Conservation (phyloP, 345 rosid species). For the Cochlearia excelsa region DNA sequence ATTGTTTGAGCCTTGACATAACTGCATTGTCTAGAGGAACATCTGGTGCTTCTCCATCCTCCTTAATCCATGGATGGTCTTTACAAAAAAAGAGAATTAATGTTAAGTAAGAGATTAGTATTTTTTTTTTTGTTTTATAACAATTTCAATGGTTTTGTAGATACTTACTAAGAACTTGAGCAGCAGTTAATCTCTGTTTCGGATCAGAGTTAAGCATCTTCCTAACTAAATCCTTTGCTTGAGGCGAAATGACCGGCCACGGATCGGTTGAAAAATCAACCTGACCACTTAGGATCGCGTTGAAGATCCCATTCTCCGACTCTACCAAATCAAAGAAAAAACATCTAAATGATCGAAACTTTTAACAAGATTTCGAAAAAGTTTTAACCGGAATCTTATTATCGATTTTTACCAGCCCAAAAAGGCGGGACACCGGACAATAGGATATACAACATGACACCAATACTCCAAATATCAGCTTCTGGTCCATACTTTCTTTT, state of each 20-base stretch:
- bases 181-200: slow-evolving; percentile 76
- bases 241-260: slow-evolving; percentile 88
- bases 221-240: slow-evolving; percentile 84
- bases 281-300: slow-evolving; percentile 74
- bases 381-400: too few species aligned
- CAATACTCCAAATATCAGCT: too few species aligned
- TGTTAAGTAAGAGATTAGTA: neutral
- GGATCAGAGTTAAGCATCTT: slow-evolving; percentile 91
- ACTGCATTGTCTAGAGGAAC: too few species aligned
- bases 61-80: slow-evolving; percentile 81
- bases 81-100: neutral
- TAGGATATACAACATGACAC: slow-evolving; percentile 75
- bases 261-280: slow-evolving; percentile 84
- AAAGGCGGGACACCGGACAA: slow-evolving; percentile 92
- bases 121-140: too few species aligned
- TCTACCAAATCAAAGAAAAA: slow-evolving; percentile 29
- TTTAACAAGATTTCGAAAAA: neutral
- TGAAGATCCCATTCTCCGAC: slow-evolving; percentile 93
- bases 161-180: slow-evolving; percentile 78
- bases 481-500: too few species aligned
- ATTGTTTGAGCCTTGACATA: too few species aligned
- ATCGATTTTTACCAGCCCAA: slow-evolving; percentile 65
- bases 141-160: neutral
- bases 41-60: slow-evolving; percentile 28
- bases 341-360: too few species aligned